A percentile compares a stretch with the other conserved stretches of the same genome.
These are phyloP conservation scores for Malus fusca DNA, from an alignment of 306 rosid species.

Conservation along the genomic window DNA sequence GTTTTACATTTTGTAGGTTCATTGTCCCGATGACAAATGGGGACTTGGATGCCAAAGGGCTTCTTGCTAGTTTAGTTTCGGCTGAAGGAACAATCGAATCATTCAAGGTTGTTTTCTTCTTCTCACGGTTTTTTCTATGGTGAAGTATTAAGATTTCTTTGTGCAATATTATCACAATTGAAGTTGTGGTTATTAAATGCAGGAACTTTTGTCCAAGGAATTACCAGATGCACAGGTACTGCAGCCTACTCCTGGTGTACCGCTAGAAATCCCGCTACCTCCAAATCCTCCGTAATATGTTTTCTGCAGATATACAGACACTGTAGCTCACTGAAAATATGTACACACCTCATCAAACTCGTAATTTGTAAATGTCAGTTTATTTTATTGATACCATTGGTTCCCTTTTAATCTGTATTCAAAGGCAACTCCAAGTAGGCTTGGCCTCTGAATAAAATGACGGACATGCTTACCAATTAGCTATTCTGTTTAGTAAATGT, in stretches of 20 bases:
- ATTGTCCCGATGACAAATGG: slow-evolving; percentile 87
- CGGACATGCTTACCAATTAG: too few relatives aligned
- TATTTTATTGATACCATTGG: neutral
- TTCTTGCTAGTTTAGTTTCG: slow-evolving; percentile 56
- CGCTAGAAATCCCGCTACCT: slow-evolving; percentile 44
- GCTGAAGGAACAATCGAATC: slow-evolving; percentile 75
- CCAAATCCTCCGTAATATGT: slow-evolving; percentile 6
- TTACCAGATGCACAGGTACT: slow-evolving; percentile 51
- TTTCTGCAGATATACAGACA: neutral
- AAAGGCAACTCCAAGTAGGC: neutral
- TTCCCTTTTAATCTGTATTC: neutral
- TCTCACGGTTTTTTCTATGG: too few relatives aligned
- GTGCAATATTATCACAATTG: neutral
- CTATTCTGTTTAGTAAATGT: too few relatives aligned
- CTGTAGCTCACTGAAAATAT: neutral
- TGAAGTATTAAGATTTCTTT: too few relatives aligned
- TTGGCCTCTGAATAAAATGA: too few relatives aligned
- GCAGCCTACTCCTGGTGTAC: slow-evolving; percentile 61
- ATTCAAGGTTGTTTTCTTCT: slow-evolving; percentile 57
- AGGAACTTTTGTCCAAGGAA: slow-evolving; percentile 75
- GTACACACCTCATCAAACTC: neutral
- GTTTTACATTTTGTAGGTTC: slow-evolving; percentile 35
- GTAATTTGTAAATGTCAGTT: neutral
- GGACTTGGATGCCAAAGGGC: slow-evolving; percentile 77
- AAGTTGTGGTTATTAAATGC: slow-evolving; percentile 23